Evolutionary conservation across 345 rosid genomes (phyloP).

Genomic region (Gossypium sturtianum): DNA sequence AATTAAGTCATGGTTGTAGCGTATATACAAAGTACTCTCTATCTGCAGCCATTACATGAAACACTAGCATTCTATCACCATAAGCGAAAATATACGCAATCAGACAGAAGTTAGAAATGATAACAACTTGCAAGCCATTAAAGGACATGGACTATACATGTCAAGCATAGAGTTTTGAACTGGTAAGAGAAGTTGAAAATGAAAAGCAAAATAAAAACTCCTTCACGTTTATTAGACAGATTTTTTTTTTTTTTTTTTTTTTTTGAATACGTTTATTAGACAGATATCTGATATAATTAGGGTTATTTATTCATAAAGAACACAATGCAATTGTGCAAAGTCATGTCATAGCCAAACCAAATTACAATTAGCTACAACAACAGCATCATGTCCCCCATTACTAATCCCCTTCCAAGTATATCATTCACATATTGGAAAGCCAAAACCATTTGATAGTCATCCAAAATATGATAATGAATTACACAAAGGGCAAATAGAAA

Average conservation of each 20-base stretch:
- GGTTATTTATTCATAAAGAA: not conserved
- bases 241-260: too few relatives aligned
- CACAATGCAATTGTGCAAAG: not conserved
- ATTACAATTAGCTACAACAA: not conserved
- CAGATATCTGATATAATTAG: not conserved
- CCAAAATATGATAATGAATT: not conserved
- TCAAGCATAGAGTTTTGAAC: not conserved
- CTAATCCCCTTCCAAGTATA: not conserved
- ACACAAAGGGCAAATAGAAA: not conserved
- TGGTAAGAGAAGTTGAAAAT: not conserved
- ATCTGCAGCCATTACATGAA: not conserved
- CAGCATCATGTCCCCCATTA: not conserved
- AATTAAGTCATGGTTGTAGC: not conserved
- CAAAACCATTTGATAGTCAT: not conserved
- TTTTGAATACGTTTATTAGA: constrained; percentile 11
- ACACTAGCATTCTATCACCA: not conserved
- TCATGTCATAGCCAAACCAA: not conserved
- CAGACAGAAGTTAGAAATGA: not conserved
- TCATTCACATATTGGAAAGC: not conserved
- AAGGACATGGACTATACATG: not conserved
- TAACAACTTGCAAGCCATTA: not conserved
- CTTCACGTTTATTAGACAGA: constrained; percentile 3
- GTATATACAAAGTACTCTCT: not conserved
- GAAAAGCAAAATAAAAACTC: not conserved
- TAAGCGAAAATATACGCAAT: not conserved